A percentile compares a stretch with the other conserved stretches of the same genome.
phyloP scores from a whole-genome alignment of 2,329 filamentous ascomycete species.

The Periglandula ipomoeae region DNA sequence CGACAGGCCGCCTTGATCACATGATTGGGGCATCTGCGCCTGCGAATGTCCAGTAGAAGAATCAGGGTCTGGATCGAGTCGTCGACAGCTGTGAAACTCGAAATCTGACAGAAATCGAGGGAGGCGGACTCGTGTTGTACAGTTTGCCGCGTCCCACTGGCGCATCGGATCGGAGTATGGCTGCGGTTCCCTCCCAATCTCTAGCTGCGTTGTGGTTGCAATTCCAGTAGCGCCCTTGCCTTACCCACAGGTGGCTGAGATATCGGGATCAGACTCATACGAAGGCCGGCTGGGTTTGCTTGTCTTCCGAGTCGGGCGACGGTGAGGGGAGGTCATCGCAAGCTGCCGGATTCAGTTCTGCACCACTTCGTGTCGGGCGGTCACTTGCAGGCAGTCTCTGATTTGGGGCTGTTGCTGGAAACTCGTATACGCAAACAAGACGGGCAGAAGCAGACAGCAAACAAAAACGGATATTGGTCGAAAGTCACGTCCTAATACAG shows the following conservation, averaged over 20 bases:
- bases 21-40: slow-evolving; percentile 11
- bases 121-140: background rate
- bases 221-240: background rate
- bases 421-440: too few species aligned
- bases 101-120: background rate
- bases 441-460: too few species aligned
- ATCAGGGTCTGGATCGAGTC: background rate
- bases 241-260: background rate
- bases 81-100: background rate
- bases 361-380: too few species aligned
- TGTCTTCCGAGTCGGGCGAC: too few species aligned
- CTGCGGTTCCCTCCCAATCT: background rate
- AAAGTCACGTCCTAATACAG: too few species aligned
- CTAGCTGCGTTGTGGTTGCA: background rate
- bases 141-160: background rate
- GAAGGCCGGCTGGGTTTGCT: too few species aligned
- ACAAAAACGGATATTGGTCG: too few species aligned
- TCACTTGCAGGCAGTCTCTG: too few species aligned
- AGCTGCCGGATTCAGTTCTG: too few species aligned
- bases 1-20: slow-evolving; percentile 10
- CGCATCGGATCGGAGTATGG: background rate
- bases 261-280: background rate
- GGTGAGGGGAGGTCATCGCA: too few species aligned
- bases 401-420: too few species aligned
- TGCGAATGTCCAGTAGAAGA: slow-evolving; percentile 1